Evolutionary conservation across 2,329 filamentous ascomycete genomes (phyloP).

Genomic region (Phaeophleospora eucalypticola): DNA sequence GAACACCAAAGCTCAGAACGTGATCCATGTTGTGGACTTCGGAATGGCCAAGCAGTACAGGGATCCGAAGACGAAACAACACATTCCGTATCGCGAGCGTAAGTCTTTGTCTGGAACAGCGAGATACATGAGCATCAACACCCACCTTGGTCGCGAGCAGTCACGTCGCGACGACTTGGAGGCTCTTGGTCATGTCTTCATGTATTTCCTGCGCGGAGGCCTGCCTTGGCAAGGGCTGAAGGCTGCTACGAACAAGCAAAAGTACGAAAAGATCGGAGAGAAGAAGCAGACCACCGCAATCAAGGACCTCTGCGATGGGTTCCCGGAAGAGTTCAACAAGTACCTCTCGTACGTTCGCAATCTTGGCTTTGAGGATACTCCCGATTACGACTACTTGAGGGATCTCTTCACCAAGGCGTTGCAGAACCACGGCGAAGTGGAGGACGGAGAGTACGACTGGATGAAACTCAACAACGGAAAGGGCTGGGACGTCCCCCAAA

Average conservation of each 20-base stretch:
- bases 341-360: slow-evolving; percentile 97
- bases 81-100: slow-evolving; percentile 94
- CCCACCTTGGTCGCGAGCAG: slow-evolving; percentile 92
- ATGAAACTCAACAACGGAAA: slow-evolving; percentile 96
- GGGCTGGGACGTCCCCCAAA: slow-evolving; percentile 78
- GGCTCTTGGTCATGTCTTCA: slow-evolving; percentile 68
- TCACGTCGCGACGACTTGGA: slow-evolving; percentile 94
- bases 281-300: slow-evolving; percentile 98
- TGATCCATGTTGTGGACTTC: slow-evolving; percentile 98
- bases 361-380: slow-evolving; percentile 95
- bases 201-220: slow-evolving; percentile 65
- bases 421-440: slow-evolving; percentile 89
- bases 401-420: slow-evolving; percentile 94
- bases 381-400: slow-evolving; percentile 95
- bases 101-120: slow-evolving; percentile 96
- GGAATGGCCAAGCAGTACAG: slow-evolving; percentile 99
- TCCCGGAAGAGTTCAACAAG: slow-evolving; percentile 97
- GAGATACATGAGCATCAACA: slow-evolving; percentile 99
- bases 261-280: slow-evolving; percentile 99
- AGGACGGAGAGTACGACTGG: slow-evolving; percentile 99
- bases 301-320: slow-evolving; percentile 94
- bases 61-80: slow-evolving; percentile 97
- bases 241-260: slow-evolving; percentile 49
- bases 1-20: slow-evolving; percentile 88
- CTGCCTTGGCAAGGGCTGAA: slow-evolving; percentile 62